Base-by-base conservation (phyloP, 2,329 filamentous ascomycete genomes). In the Parafenestella ontariensis region DNA sequence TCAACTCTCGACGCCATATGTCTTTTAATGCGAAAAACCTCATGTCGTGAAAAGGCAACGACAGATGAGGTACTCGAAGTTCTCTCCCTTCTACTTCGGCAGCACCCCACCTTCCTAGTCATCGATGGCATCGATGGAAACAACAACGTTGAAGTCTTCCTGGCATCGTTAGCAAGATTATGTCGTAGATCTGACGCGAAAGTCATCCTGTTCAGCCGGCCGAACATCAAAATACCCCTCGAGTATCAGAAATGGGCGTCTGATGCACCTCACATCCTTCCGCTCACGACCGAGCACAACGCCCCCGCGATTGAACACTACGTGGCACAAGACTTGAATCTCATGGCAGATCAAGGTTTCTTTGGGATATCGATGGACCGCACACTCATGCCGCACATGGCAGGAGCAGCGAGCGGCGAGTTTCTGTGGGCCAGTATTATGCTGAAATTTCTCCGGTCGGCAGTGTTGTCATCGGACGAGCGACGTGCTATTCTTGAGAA, bases 91-190 rank as follows among this genome's bases (percentile, higher is more conserved):
- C 49, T 73, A 23, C 49, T 72, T 40, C 61, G 63, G 28, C 70
- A 73, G 23, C 69, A 71, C 24, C 61, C 70, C 9, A 72, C 66
- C 3, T 73, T 68, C 28, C 36, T 73, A 9, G 62, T 70, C 41
- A 58, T 73, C 29, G 70, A 73, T 29, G 70, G 70, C 1, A 41
- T 70, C 13, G 69, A 73, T 31, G 67, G 70, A 41, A 68, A 68
- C 44, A 58, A 36, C 36, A 64, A 72, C 42, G 24, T 47, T 8
- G 46, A 61, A 9, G 10, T 46, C 4, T 59, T 72, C 24, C 61
- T 73, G 8, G 48, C 52, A 7, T 52, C 36, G 11, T 37, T 73
- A 29, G 62, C 62, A 18, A 54, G 62, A 31, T n/a, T 72, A 13
- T 69, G 65, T 47, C 56, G 63, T 5, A 61, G 50, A 18, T 63